Evolutionary conservation across 2,329 filamentous ascomycete species (phyloP).

Genomic region (Aspergillus ibericus): DNA sequence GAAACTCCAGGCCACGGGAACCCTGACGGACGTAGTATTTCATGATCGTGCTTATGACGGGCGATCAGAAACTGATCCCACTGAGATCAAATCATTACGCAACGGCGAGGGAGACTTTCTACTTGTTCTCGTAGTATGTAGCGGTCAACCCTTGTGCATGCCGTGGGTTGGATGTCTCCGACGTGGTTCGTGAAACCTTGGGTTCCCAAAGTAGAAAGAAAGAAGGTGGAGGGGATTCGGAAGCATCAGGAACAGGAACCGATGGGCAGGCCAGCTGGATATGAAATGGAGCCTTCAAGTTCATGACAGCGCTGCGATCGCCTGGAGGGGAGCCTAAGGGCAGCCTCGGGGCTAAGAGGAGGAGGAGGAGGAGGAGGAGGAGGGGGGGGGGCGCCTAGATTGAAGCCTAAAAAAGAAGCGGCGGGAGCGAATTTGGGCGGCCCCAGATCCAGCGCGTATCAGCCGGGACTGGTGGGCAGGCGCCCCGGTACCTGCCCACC

Average conservation of each 20-base stretch:
- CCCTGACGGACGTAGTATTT: not conserved
- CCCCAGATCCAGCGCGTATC: slow-evolving; percentile 13
- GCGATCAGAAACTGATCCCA: not conserved
- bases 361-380: not conserved
- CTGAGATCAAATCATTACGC: not conserved
- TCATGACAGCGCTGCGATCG: not conserved
- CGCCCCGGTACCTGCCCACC: slow-evolving; percentile 12
- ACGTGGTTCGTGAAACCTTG: slow-evolving; percentile 4
- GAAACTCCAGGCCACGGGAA: not conserved
- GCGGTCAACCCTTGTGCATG: slow-evolving; percentile 3
- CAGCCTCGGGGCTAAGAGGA: not conserved
- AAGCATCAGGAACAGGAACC: not conserved
- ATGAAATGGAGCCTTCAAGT: too few species aligned
- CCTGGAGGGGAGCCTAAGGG: not conserved
- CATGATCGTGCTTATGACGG: not conserved
- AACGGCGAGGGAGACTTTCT: not conserved
- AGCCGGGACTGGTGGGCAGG: slow-evolving; percentile 1
- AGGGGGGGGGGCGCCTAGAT: slow-evolving; percentile 16
- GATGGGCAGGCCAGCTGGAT: too few species aligned
- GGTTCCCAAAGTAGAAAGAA: not conserved
- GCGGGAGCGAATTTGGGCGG: slow-evolving; percentile 20
- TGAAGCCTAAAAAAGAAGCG: slow-evolving; percentile 28
- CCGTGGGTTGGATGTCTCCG: not conserved
- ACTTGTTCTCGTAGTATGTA: not conserved
- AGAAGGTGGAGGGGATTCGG: not conserved